A percentile compares a stretch with the other conserved stretches of the same genome.
Evolutionary conservation across 2,329 filamentous ascomycete species (phyloP).

Genomic region (Diplodia mutila): DNA sequence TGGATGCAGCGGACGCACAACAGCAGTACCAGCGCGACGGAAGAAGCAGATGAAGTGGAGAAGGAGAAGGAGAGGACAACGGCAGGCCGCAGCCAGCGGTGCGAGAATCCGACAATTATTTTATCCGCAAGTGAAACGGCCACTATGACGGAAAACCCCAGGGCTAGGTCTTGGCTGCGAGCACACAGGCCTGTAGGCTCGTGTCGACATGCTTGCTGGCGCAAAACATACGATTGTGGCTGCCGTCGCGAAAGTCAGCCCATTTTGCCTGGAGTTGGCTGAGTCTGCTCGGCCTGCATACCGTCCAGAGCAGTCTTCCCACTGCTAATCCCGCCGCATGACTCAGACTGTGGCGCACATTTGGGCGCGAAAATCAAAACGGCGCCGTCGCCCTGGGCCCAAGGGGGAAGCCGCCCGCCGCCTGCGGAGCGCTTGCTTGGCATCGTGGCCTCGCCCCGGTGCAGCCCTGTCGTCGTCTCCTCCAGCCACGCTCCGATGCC

Average conservation of each 20-base stretch:
- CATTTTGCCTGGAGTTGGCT: constrained; percentile 18
- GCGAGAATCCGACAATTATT: constrained; percentile 11
- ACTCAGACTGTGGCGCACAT: constrained; percentile 6
- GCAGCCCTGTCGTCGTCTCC: neutral
- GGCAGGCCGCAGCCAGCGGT: neutral
- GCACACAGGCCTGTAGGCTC: too few relatives aligned
- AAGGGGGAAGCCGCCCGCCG: neutral
- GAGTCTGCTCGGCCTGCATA: constrained; percentile 13
- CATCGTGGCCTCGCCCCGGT: neutral
- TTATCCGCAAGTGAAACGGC: constrained; percentile 19
- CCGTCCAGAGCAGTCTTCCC: constrained; percentile 18
- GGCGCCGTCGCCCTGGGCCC: constrained; percentile 4
- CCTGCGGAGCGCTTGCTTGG: too few relatives aligned
- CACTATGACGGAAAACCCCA: constrained; percentile 9
- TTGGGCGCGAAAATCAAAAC: constrained; percentile 13
- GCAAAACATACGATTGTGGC: constrained; percentile 19
- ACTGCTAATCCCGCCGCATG: constrained; percentile 1
- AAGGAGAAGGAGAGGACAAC: neutral
- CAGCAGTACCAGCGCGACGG: neutral
- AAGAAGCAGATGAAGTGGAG: neutral
- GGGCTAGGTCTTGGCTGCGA: constrained; percentile 7
- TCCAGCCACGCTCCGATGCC: neutral
- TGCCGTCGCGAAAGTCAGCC: constrained; percentile 21
- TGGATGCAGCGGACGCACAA: neutral
- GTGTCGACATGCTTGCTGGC: constrained; percentile 3